Conservation (phyloP, 148 eudicot species). For the Amaranthus cruentus region DNA sequence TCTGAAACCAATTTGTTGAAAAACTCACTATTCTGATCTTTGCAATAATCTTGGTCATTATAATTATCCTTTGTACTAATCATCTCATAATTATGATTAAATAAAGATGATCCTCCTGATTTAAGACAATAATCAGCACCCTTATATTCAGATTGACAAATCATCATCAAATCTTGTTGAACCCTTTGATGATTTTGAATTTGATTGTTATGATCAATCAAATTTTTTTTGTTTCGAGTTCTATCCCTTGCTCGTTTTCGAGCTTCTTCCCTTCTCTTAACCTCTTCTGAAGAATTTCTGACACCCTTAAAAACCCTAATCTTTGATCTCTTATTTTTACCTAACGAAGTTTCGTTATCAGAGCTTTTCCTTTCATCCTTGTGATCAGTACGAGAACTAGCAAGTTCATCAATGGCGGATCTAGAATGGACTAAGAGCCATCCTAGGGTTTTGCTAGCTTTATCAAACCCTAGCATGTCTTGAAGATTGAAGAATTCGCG, state of each 20-base stretch:
- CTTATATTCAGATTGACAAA: not conserved
- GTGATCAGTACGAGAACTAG: not conserved
- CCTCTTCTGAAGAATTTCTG: not conserved
- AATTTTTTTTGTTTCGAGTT: conserved; percentile 22
- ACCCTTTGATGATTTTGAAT: conserved; percentile 10
- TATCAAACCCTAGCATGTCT: conserved; percentile 46
- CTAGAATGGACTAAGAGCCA: conserved; percentile 41
- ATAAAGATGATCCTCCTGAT: conserved; percentile 4
- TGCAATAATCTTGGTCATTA: not conserved
- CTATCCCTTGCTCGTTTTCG: conserved; percentile 34
- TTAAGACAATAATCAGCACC: not conserved
- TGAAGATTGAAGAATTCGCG: conserved; percentile 44
- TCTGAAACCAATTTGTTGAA: conserved; percentile 8
- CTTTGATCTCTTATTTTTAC: not conserved
- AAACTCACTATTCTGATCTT: conserved; percentile 14
- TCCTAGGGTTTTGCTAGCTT: conserved; percentile 42
- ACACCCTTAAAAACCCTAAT: not conserved
- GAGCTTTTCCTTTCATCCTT: not conserved
- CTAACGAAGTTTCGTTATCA: not conserved
- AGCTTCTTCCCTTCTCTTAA: conserved; percentile 25
- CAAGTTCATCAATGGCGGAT: conserved; percentile 32
- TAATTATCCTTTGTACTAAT: conserved; percentile 17
- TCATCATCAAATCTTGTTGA: conserved; percentile 8
- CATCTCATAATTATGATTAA: conserved; percentile 21
- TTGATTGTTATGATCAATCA: not conserved